Base-by-base conservation (phyloP, 2,329 filamentous ascomycete genomes). In the Clarireedia monteithiana region DNA sequence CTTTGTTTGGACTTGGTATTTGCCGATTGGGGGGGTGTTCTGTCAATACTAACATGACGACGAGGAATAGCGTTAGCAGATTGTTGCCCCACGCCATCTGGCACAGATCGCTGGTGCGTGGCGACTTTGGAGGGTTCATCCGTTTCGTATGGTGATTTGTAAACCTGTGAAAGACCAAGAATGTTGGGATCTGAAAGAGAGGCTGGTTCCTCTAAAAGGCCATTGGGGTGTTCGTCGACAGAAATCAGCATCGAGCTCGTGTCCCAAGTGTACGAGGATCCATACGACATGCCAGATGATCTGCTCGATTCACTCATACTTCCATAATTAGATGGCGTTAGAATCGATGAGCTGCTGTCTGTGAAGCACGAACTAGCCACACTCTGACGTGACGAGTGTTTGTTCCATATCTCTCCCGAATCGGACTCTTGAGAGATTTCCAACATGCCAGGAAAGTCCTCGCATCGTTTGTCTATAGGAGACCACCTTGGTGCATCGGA, bases 191-290 rank as follows among this genome's bases (percentile, higher is more conserved):
- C n/a, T 42, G 39, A 44, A 14, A 26, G 7, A 2, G 34, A 9
- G 9, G 20, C 14, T 55, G 34, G 4, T 17, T 30, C 15, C 9
- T 34, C 3, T 20, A 9, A n/a, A 36, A 38, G 12, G 17, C 38
- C 26, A 10, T 7, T n/a, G n/a, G 12, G 27, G 14, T 50, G 6
- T 45, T 27, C 3, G 38, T 14, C 34, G 27, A 23, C 1, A 4
- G 36, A 44, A 44, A 7, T 17, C 23, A 60, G 10, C 1, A 58
- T 62, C 23, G 62, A 63, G 15, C 55, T 50, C 12, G 57, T 55
- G 17, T 60, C 59, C 55, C 61, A 60, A 10, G 62, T 59, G 45
- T 51, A 48, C 39, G 59, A 58, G 1, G 59, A 63, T 9, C 50
- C 50, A 30, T 50, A 54, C 20, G 54, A 52, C 10, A 56, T 40